Conservation (phyloP, 2,329 filamentous ascomycete species). For the Calonectria ilicicola region DNA sequence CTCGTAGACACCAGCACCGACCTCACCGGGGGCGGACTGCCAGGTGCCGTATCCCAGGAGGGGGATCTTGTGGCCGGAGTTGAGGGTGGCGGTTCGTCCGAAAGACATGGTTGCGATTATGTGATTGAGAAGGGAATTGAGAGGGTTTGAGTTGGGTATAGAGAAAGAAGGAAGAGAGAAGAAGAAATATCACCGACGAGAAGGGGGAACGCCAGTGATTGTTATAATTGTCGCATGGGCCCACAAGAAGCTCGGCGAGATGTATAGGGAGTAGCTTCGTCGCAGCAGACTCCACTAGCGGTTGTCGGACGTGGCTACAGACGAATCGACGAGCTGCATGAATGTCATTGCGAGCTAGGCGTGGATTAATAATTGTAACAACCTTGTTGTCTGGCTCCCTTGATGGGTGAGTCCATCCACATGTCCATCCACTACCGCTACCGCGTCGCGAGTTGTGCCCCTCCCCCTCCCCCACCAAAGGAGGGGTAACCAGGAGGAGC, state of each 20-base stretch:
- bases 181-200: neutral
- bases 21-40: conserved; percentile 75
- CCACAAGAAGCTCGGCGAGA: neutral
- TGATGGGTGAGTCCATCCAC: conserved; percentile 1
- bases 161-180: neutral
- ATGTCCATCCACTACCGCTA: neutral
- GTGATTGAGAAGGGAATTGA: neutral
- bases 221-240: conserved; percentile 10
- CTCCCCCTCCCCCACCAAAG: conserved; percentile 14
- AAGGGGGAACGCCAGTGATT: neutral
- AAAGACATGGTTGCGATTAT: conserved; percentile 62
- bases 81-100: conserved; percentile 68
- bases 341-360: neutral
- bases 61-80: conserved; percentile 74
- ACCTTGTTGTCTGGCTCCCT: neutral
- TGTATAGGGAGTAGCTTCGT: neutral
- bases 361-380: neutral
- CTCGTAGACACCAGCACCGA: conserved; percentile 72
- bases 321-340: neutral
- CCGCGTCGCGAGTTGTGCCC: neutral
- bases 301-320: neutral
- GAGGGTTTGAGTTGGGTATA: neutral
- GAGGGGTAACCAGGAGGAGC: conserved; percentile 7
- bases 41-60: conserved; percentile 72
- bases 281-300: neutral